Evolutionary conservation across 352 stramenopile genomes (phyloP).

Genomic region (Pythium myriotylum): DNA sequence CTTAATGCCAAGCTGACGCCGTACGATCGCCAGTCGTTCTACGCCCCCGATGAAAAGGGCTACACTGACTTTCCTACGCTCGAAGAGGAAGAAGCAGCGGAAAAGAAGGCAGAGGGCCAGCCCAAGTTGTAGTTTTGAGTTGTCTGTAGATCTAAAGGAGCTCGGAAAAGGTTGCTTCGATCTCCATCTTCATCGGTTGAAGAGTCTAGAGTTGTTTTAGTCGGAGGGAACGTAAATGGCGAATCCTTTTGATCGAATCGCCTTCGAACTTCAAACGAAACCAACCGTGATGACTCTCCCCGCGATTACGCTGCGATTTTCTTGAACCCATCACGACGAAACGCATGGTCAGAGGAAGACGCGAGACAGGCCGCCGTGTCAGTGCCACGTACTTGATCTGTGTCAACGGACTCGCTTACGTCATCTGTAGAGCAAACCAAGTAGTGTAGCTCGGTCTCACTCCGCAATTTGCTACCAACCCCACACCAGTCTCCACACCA

Average conservation of each 20-base stretch:
- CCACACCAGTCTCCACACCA: background rate
- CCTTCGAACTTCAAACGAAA: too few relatives aligned
- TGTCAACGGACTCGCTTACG: background rate
- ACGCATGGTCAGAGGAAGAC: too few relatives aligned
- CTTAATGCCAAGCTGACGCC: slow-evolving; percentile 25
- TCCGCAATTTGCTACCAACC: background rate
- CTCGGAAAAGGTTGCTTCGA: too few relatives aligned
- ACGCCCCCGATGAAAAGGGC: slow-evolving; percentile 27
- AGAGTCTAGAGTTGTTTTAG: too few relatives aligned
- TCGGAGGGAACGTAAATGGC: too few relatives aligned
- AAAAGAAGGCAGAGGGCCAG: background rate
- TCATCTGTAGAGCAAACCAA: background rate
- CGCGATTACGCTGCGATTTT: too few relatives aligned
- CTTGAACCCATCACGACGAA: too few relatives aligned
- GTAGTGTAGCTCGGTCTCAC: background rate
- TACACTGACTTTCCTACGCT: slow-evolving; percentile 38
- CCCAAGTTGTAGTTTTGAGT: background rate
- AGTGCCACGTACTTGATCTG: background rate
- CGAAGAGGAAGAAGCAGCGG: background rate
- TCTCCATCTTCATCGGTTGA: too few relatives aligned
- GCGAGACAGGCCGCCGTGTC: too few relatives aligned
- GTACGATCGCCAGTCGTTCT: slow-evolving; percentile 29
- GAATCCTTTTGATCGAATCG: too few relatives aligned
- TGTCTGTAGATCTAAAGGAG: too few relatives aligned
- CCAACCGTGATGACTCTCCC: too few relatives aligned